Percentiles rank a stretch among this genome's conserved stretches.
phyloP scores from a whole-genome alignment of 23 red algal genomes.

The Pyropia haitanensis region DNA sequence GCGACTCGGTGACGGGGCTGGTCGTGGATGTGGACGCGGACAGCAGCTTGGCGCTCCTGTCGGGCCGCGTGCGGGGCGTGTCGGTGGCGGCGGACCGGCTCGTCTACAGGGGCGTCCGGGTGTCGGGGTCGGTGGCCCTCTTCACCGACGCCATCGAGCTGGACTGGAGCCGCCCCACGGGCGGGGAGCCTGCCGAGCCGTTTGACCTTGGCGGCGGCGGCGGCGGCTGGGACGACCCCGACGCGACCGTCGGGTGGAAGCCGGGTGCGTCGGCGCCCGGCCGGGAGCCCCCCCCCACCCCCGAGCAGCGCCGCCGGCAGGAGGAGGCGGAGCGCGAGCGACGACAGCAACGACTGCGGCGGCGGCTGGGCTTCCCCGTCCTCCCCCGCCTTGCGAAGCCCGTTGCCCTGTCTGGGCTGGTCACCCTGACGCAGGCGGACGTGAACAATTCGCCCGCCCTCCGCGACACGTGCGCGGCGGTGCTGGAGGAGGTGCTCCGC shows the following conservation, averaged over 20 bases:
- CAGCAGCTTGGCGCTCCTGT: constrained; percentile 15
- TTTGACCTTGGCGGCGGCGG: too few relatives aligned
- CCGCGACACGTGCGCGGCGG: constrained; percentile 8
- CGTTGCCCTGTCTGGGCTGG: constrained; percentile 12
- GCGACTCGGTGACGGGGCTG: constrained; percentile 1
- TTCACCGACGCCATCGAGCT: constrained; percentile 19
- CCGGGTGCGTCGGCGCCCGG: too few relatives aligned
- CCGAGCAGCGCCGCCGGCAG: too few relatives aligned
- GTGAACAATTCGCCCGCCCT: constrained; percentile 12
- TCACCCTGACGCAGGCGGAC: constrained; percentile 31
- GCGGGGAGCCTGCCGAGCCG: too few relatives aligned
- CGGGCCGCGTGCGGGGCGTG: constrained; percentile 12
- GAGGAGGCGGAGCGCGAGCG: too few relatives aligned
- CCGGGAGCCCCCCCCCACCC: too few relatives aligned
- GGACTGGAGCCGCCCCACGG: too few relatives aligned
- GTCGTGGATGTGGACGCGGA: constrained; percentile 21
- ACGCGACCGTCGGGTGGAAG: too few relatives aligned
- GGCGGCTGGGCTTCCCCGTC: not conserved
- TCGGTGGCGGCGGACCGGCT: constrained; percentile 12
- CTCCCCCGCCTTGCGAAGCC: constrained; percentile 9
- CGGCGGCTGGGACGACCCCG: too few relatives aligned
- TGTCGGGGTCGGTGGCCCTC: constrained; percentile 17
- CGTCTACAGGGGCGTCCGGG: constrained; percentile 4
- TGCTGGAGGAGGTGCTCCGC: constrained; percentile 12
- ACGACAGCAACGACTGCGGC: not conserved